Base-by-base conservation (phyloP, 192 early-diverging fungal species). In the Helicostylum pulchrum region DNA sequence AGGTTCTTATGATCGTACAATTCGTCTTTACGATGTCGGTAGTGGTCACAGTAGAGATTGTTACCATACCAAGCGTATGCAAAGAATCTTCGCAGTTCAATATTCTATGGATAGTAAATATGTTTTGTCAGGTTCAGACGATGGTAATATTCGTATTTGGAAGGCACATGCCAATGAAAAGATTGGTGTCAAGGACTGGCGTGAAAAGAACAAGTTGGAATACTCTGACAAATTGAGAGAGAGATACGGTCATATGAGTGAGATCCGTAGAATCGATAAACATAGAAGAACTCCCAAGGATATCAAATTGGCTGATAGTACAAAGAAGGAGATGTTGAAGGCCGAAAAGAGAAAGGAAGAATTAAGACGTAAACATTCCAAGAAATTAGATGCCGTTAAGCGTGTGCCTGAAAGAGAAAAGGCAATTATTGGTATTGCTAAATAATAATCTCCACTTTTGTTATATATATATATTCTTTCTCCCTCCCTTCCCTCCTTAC, bases 1-100 rank as follows among this genome's bases (percentile, higher is more conserved):
- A 47, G 97, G 92, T 59, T 85, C 89, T n/a, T 99, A 98, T 71
- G 97, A 99, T 74, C 87, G 89, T 43, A 90, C 95, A 0, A 64
- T 99, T 20, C 87, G 96, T 30, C 87, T 99, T 21, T 99, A 88
- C 79, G 85, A 90, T 45, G 83, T 84, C 4, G 75, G 85, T 26
- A 77, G 84, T 7, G 94, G 94, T 12, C 90, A 93, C 74, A 87
- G 84, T 55, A 85, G 92, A 43, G 97, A 98, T 70, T 83, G 94
- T 34, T 99, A 99, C 77, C 94, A 97, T 78, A 93, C 96, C 9
- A 94, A 97, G 77, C 92, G 97, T 56, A 99, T 99, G 97, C 97
- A 98, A 75, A 82, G 89, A 15, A 86, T 97, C 31, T 98, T 97
- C 71, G 90, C 89, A 59, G 95, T 95, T 19, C 85, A 90, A 61